These are phyloP conservation scores for Botrytis squamosa DNA, from an alignment of 2,329 filamentous ascomycete genomes.

Conservation along the genomic window DNA sequence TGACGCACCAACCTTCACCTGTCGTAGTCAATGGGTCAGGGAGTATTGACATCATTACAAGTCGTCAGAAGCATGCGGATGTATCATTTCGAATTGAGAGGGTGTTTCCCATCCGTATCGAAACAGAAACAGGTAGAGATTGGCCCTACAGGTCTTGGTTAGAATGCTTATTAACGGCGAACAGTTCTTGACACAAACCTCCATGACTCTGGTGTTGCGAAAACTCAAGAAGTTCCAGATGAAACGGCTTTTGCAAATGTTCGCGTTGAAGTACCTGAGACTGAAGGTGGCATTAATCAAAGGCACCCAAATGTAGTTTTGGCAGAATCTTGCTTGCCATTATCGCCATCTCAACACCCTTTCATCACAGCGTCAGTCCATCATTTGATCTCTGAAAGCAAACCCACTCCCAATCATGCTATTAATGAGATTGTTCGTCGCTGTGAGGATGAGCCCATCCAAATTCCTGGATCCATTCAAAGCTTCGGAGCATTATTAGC, in stretches of 20 bases:
- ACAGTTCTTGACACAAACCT: background rate
- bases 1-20: background rate
- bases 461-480: slow-evolving; percentile 55
- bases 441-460: slow-evolving; percentile 90
- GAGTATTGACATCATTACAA: background rate
- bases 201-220: background rate
- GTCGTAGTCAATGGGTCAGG: no score
- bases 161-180: background rate
- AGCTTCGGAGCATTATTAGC: slow-evolving; percentile 79
- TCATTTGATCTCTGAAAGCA: slow-evolving; percentile 7
- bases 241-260: background rate
- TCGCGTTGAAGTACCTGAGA: background rate
- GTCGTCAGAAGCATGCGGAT: background rate
- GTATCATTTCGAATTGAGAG: slow-evolving; percentile 13
- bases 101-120: slow-evolving; percentile 21
- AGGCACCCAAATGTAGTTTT: slow-evolving; percentile 8
- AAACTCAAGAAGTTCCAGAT: background rate
- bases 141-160: background rate
- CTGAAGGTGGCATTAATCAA: background rate
- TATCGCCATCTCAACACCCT: background rate
- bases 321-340: background rate
- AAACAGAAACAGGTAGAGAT: slow-evolving; percentile 11
- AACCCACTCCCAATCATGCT: background rate
- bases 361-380: slow-evolving; percentile 6
- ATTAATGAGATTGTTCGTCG: slow-evolving; percentile 38